A percentile compares a stretch with the other conserved stretches of the same genome.
These are phyloP conservation scores for Vigna unguiculata DNA, from an alignment of 306 rosid genomes.

Conservation along the genomic window DNA sequence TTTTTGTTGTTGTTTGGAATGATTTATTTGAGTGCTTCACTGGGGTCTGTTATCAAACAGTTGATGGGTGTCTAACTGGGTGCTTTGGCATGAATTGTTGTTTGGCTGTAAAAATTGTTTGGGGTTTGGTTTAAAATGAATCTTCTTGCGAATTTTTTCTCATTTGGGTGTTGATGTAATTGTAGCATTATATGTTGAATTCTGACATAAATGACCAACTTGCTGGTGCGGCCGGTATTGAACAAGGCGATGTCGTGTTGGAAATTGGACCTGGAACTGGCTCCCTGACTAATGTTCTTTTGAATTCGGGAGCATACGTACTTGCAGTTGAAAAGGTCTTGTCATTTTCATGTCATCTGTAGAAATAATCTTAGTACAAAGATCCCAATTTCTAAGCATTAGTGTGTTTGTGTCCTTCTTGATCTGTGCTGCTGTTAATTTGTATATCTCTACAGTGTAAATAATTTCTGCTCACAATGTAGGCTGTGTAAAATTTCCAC, in stretches of 20 bases:
- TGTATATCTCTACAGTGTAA: neutral
- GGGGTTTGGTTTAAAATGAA: slow-evolving; percentile 18
- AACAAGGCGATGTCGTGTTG: slow-evolving; percentile 75
- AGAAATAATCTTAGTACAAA: slow-evolving; percentile 1
- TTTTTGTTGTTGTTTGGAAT: slow-evolving; percentile 3
- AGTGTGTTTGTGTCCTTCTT: slow-evolving; percentile 7
- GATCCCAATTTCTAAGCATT: slow-evolving; percentile 3
- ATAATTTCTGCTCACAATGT: neutral
- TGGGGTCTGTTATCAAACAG: slow-evolving; percentile 11
- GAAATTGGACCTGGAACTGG: slow-evolving; percentile 98
- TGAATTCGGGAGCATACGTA: slow-evolving; percentile 72
- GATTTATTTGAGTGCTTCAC: neutral
- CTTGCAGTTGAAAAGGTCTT: slow-evolving; percentile 91
- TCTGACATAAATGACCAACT: slow-evolving; percentile 75
- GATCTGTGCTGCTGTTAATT: neutral
- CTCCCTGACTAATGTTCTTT: slow-evolving; percentile 81
- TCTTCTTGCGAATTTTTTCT: slow-evolving; percentile 2
- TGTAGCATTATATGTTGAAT: slow-evolving; percentile 93
- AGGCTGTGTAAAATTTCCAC: slow-evolving; percentile 22
- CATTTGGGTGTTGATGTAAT: slow-evolving; percentile 37
- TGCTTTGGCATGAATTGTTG: slow-evolving; percentile 16
- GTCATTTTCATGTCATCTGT: slow-evolving; percentile 29
- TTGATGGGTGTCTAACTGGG: neutral
- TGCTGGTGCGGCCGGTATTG: slow-evolving; percentile 64
- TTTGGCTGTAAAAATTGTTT: neutral